Base-by-base conservation (phyloP, 2,329 filamentous ascomycete genomes). In the Colletotrichum coccodes region DNA sequence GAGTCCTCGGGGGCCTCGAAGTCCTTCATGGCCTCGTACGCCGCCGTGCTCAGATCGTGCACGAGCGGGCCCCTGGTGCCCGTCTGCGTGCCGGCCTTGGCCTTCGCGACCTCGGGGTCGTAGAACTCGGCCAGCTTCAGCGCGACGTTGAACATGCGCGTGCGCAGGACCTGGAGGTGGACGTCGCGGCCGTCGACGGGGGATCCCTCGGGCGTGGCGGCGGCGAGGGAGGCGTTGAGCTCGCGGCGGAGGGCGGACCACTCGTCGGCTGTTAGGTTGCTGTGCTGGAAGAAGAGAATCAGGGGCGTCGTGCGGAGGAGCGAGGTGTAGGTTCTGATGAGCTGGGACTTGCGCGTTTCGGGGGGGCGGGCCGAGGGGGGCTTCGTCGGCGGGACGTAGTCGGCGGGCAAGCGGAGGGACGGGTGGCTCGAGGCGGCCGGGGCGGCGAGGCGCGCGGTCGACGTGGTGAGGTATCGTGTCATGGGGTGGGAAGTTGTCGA, bases 311-410 rank as follows among this genome's bases (percentile, higher is more conserved):
- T 94, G 68, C 93, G 93, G 67, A 98, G 89, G 70, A 97, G 85
- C 53, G 95, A 96, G 59, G 95, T 94, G 82, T 98, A 98, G 75
- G 92, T 90, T 66, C 95, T 90, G 67, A 90, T 86, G 68, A 98
- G 87, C 81, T 99, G 96, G 18, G 94, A 92, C 83, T 98, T 97
- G 79, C 95, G 92, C 76, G 92, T 92, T 78, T 97, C 92, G 53
- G 95, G 89, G 23, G 91, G 92, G 78, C 95, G 93, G 78, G 97
- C 92, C 62, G 93, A 97, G 4, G 94, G 94, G 3, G 95, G 95
- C 80, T 98, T 94, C 1, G 90, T 92, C 0, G 90, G 89, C 82
- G 87, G 91, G 2, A 84, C 79, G 71, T 86, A 85, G 72, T 86
- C 81, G 66, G 82, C 78, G 1, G 85, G 84, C 30, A 85, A 75